phyloP scores from a whole-genome alignment of 2,329 filamentous ascomycete genomes.

The Amauroascus niger region DNA sequence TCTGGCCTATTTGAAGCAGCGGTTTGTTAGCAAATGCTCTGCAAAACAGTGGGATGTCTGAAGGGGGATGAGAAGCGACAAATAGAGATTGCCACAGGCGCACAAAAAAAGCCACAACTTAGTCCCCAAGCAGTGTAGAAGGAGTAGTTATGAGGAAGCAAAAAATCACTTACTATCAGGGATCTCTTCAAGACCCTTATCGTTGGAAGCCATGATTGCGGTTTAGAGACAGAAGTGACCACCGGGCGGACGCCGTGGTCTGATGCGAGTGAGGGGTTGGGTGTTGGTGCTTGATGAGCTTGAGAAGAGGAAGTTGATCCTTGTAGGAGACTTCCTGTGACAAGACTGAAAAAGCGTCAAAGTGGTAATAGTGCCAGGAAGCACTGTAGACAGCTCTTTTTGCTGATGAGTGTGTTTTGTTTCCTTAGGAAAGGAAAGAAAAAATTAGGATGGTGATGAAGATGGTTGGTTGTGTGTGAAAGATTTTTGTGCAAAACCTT shows the following conservation, averaged over 20 bases:
- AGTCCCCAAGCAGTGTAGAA: too few species aligned
- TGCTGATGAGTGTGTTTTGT: background rate
- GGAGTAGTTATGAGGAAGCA: slow-evolving; percentile 4
- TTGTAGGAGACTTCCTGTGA: slow-evolving; percentile 2
- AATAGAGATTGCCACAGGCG: background rate
- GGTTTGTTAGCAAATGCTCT: slow-evolving; percentile 11
- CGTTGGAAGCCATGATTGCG: slow-evolving; percentile 92
- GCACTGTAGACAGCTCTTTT: slow-evolving; percentile 9
- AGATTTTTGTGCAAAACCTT: slow-evolving; percentile 3
- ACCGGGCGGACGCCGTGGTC: slow-evolving; percentile 72
- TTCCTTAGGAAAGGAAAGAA: background rate
- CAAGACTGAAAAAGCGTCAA: background rate
- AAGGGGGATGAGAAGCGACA: background rate
- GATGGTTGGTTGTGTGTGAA: slow-evolving; percentile 13
- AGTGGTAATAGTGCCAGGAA: slow-evolving; percentile 8
- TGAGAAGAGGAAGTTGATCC: slow-evolving; percentile 8
- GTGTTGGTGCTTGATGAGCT: background rate
- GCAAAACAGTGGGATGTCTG: background rate
- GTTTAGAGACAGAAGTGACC: slow-evolving; percentile 46
- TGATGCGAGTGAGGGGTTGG: slow-evolving; percentile 25
- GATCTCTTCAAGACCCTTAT: slow-evolving; percentile 97
- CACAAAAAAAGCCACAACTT: too few species aligned
- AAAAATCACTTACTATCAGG: slow-evolving; percentile 65
- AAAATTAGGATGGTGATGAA: too few species aligned
- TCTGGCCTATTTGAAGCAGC: slow-evolving; percentile 62